A percentile compares a stretch with the other conserved stretches of the same genome.
Evolutionary conservation across 768 basidiomycete species (phyloP).

Genomic region (Dentipellis sp.): DNA sequence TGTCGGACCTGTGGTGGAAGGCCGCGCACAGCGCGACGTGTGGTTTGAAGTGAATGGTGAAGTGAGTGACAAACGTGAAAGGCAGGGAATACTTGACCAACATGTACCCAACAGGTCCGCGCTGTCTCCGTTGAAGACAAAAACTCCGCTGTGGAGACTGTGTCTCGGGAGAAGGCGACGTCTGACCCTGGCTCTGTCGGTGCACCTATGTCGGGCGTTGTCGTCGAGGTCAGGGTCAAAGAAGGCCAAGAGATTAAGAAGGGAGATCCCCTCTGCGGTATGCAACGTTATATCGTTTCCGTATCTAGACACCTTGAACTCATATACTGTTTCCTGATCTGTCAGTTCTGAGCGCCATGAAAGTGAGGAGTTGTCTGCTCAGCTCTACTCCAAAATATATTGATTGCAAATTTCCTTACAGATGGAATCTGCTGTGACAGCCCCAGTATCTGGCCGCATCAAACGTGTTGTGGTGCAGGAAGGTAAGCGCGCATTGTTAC

Average conservation of each 20-base stretch:
- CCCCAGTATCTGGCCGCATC: conserved; percentile 93
- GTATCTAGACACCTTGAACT: conserved; percentile 6
- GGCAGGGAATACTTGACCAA: neutral
- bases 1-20: conserved; percentile 86
- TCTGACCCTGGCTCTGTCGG: conserved; percentile 94
- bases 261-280: conserved; percentile 90
- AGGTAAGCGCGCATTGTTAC: conserved; percentile 34
- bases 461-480: conserved; percentile 88
- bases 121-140: conserved; percentile 95
- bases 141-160: conserved; percentile 92
- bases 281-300: conserved; percentile 24
- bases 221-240: conserved; percentile 96
- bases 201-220: conserved; percentile 96
- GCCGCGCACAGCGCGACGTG: conserved; percentile 87
- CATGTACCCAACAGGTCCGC: conserved; percentile 51
- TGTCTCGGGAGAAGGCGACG: conserved; percentile 91
- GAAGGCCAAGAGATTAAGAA: conserved; percentile 98
- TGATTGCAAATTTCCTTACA: conserved; percentile 25
- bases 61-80: conserved; percentile 32
- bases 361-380: conserved; percentile 39
- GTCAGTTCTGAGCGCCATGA: conserved; percentile 92
- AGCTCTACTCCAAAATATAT: neutral
- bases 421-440: conserved; percentile 98
- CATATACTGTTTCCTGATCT: conserved; percentile 13
- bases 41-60: conserved; percentile 99